Percentiles rank a stretch among this genome's conserved stretches.
Evolutionary conservation across 164 flowering plant genomes (phyloP).

Genomic region (Aristolochia californica): DNA sequence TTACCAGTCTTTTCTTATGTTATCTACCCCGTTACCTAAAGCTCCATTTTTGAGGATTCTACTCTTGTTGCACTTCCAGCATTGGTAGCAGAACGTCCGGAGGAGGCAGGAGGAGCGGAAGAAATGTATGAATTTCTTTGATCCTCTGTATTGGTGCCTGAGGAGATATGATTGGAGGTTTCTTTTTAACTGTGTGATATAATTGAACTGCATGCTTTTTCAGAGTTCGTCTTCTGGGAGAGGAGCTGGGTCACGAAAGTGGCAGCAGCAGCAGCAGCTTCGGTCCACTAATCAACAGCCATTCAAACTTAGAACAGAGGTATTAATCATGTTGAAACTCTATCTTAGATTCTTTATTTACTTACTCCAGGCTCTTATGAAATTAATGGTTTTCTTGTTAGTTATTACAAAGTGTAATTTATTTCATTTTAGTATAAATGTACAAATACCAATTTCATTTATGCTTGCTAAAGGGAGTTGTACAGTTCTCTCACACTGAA

Average conservation of each 20-base stretch:
- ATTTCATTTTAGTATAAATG: too few species aligned
- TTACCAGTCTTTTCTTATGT: neutral
- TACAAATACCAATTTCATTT: too few species aligned
- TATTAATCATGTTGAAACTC: conserved; percentile 1
- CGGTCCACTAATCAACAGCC: conserved; percentile 63
- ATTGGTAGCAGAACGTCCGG: conserved; percentile 44
- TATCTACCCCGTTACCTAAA: neutral
- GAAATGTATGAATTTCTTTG: conserved; percentile 46
- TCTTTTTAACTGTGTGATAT: neutral
- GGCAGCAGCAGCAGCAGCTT: conserved; percentile 58
- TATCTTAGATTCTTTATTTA: too few species aligned
- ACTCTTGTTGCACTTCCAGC: conserved; percentile 16
- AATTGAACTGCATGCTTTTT: conserved; percentile 1
- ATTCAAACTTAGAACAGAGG: conserved; percentile 91
- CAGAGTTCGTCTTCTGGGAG: conserved; percentile 68
- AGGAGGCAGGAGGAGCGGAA: conserved; percentile 57
- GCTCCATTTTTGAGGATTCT: neutral
- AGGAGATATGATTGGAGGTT: neutral
- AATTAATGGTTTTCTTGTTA: too few species aligned
- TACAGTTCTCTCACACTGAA: too few species aligned
- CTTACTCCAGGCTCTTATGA: too few species aligned
- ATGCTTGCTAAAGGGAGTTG: too few species aligned
- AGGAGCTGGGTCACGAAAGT: conserved; percentile 41
- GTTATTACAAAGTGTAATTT: too few species aligned
- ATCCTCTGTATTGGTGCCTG: neutral